phyloP scores from a whole-genome alignment of 2,329 filamentous ascomycete genomes.

The Epichloe sibirici region DNA sequence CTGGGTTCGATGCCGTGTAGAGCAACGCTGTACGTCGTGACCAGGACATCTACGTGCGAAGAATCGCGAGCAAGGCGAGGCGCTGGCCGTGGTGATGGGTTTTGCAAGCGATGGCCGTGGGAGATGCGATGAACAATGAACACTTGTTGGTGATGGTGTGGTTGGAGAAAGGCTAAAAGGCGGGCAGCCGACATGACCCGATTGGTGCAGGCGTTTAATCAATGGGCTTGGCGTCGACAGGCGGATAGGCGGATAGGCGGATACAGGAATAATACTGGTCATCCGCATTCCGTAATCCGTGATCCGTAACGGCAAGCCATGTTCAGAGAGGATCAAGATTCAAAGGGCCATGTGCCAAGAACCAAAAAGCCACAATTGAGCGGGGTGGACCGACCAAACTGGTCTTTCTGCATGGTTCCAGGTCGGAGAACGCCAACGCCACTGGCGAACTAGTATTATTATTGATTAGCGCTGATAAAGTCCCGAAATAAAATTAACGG shows the following conservation, averaged over 20 bases:
- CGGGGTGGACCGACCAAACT: too few relatives aligned
- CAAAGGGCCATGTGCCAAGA: neutral
- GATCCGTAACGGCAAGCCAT: too few relatives aligned
- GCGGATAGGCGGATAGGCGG: too few relatives aligned
- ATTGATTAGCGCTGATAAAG: too few relatives aligned
- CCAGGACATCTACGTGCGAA: neutral
- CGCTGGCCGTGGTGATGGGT: conserved; percentile 16
- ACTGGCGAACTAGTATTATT: too few relatives aligned
- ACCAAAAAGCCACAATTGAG: neutral
- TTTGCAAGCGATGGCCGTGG: conserved; percentile 10
- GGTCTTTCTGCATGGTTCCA: too few relatives aligned
- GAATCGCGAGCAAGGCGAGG: neutral
- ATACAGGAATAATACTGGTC: too few relatives aligned
- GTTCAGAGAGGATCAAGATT: neutral
- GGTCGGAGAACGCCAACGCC: too few relatives aligned
- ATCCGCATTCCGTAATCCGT: too few relatives aligned
- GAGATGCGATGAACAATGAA: neutral
- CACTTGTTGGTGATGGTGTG: neutral
- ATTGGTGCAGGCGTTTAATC: neutral
- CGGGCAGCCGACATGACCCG: neutral
- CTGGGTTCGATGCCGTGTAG: too few relatives aligned
- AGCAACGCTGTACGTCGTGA: neutral
- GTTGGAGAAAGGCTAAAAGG: neutral
- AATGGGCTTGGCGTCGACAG: too few relatives aligned
- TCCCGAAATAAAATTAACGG: too few relatives aligned